A percentile compares a stretch with the other conserved stretches of the same genome.
Evolutionary conservation across 2,329 filamentous ascomycete species (phyloP).

Genomic region (Aureobasidium namibiae): DNA sequence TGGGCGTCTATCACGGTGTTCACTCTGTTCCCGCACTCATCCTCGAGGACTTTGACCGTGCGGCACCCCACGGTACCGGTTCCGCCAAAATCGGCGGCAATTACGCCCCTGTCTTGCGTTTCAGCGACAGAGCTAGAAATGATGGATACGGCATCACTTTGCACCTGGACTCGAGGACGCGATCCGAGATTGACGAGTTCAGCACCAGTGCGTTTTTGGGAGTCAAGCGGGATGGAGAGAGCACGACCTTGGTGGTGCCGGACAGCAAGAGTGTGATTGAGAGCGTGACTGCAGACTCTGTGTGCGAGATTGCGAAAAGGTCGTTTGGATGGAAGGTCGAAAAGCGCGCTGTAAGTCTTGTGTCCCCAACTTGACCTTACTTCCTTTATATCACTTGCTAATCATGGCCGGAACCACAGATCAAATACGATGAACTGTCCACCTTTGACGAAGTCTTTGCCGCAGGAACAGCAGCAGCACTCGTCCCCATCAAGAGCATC

Average conservation of each 20-base stretch:
- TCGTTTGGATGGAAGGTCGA: conserved; percentile 80
- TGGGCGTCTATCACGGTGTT: conserved; percentile 86
- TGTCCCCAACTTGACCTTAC: too few relatives aligned
- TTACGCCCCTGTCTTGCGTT: conserved; percentile 83
- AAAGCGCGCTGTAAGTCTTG: conserved; percentile 52
- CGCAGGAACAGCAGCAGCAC: conserved; percentile 80
- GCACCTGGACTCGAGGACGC: conserved; percentile 77
- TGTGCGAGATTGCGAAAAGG: conserved; percentile 72
- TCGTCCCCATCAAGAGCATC: conserved; percentile 89
- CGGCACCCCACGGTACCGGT: conserved; percentile 84
- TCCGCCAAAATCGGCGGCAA: conserved; percentile 93
- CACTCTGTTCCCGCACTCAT: conserved; percentile 82
- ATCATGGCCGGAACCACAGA: too few relatives aligned
- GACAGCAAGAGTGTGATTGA: conserved; percentile 83
- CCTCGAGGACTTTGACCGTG: conserved; percentile 85
- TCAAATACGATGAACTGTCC: conserved; percentile 56
- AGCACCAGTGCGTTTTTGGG: conserved; percentile 91
- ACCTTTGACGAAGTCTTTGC: conserved; percentile 76
- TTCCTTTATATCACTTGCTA: too few relatives aligned
- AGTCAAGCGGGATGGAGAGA: conserved; percentile 49
- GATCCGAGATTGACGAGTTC: conserved; percentile 89
- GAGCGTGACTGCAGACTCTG: conserved; percentile 73
- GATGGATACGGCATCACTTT: conserved; percentile 90
- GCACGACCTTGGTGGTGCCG: conserved; percentile 69
- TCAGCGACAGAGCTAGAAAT: conserved; percentile 70